These are phyloP conservation scores for Penicillium sp. DNA, from an alignment of 2,329 filamentous ascomycete genomes.

Conservation along the genomic window DNA sequence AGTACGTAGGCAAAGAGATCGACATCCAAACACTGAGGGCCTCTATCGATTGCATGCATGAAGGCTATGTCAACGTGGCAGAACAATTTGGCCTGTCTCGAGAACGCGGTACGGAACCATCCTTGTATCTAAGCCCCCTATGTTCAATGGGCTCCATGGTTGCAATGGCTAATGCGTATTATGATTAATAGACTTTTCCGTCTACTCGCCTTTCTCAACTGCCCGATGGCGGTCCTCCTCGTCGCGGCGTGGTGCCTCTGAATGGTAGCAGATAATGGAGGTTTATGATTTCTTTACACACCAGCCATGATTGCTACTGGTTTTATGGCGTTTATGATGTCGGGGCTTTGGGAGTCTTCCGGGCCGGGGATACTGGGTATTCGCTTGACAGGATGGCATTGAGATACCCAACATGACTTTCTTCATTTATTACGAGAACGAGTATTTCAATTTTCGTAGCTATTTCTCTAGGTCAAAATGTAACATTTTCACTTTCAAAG, in stretches of 20 bases:
- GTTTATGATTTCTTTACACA: neutral
- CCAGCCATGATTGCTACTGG: neutral
- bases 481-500: neutral
- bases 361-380: neutral
- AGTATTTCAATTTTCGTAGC: neutral
- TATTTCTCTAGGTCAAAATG: neutral
- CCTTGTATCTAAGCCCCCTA: slow-evolving; percentile 8
- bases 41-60: slow-evolving; percentile 27
- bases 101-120: slow-evolving; percentile 34
- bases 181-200: slow-evolving; percentile 8
- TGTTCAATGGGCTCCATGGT: neutral
- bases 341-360: neutral
- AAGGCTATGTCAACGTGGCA: slow-evolving; percentile 49
- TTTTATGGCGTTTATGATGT: neutral
- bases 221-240: slow-evolving; percentile 10
- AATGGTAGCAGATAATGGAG: neutral
- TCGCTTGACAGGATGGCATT: neutral
- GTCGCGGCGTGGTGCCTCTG: neutral
- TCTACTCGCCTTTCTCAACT: slow-evolving; percentile 17
- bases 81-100: slow-evolving; percentile 41
- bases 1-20: slow-evolving; percentile 29
- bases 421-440: neutral
- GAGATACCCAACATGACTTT: neutral
- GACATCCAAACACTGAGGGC: slow-evolving; percentile 31
- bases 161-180: neutral